Evolutionary conservation across 2,329 filamentous ascomycete genomes (phyloP), one percentile per base, ranked within the genome.

Genomic region (Metarhizium rileyi): DNA sequence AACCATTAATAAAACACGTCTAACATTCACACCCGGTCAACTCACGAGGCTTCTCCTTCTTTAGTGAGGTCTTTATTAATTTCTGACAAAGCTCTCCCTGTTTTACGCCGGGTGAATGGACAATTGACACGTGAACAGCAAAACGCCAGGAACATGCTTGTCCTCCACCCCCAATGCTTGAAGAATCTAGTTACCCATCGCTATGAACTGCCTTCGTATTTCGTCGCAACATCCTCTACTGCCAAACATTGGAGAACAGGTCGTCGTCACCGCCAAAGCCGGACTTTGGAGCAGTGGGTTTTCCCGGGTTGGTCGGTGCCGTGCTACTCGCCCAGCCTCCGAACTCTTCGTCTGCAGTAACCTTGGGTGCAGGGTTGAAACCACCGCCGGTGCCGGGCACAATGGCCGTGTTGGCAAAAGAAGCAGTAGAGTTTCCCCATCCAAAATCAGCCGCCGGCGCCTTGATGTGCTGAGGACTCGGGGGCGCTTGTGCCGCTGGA

Each of bases 161-260:
- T 52, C 56, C 50, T 53, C 18, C 25, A 30, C 30, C 38, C 33
- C 25, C 33, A 36, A 41, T 49, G 33, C 42, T 58, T 56, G 45
- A 48, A 49, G 33, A 5, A 44, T 33, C 9, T 8, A 16, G n/a
- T n/a, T n/a, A 27, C 4, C 18, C 36, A 43, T 43, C 25, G 10
- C 33, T 5, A 35, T 14, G 10, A 25, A n/a, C 9, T 9, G 10
- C 5, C 40, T 20, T 44, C 20, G 38, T 40, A 41, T 25, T 16
- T 43, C 5, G 22, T 9, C 3, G 22, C 12, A 35, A 7, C 28
- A 10, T 18, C 25, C 7, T 23, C 46, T 68, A 96, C 70, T 90
- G 80, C 91, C 91, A 97, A 46, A 97, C 91, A 67, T 97, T 97
- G 28, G 86, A 90, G 68, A 97, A 97, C 60, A 97, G 66, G 70